Conservation (phyloP, 2,329 filamentous ascomycete species). For the Macrophomina phaseolina region DNA sequence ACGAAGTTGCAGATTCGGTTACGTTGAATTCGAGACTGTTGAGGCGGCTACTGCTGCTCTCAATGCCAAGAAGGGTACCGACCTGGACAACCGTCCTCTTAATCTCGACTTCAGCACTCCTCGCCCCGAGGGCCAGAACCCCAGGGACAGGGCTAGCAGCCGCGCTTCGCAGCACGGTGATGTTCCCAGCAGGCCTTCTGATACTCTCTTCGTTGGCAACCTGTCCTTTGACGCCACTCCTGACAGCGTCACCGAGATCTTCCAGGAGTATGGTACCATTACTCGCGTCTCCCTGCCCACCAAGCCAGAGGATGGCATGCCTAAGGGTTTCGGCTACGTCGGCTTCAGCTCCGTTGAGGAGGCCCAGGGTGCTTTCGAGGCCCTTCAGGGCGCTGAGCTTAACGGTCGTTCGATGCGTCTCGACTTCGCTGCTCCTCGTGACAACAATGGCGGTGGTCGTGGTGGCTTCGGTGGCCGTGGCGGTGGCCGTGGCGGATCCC, state of each 20-base stretch:
- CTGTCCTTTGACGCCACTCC: slow-evolving; percentile 83
- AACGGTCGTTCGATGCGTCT: slow-evolving; percentile 77
- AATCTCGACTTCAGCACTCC: slow-evolving; percentile 80
- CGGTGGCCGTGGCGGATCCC: slow-evolving; percentile 56
- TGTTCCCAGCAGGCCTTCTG: slow-evolving; percentile 75
- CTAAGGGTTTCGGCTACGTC: slow-evolving; percentile 94
- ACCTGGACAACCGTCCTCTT: slow-evolving; percentile 75
- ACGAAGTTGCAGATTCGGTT: slow-evolving; percentile 69
- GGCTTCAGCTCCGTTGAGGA: slow-evolving; percentile 83
- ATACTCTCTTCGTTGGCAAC: slow-evolving; percentile 92
- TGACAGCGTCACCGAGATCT: slow-evolving; percentile 75
- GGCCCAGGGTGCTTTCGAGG: slow-evolving; percentile 74
- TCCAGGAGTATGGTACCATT: slow-evolving; percentile 72
- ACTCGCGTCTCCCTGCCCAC: slow-evolving; percentile 86
- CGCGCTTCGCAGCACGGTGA: slow-evolving; percentile 78
- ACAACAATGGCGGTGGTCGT: slow-evolving; percentile 59
- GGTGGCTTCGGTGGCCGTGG: slow-evolving; percentile 50
- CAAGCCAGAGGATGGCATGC: slow-evolving; percentile 79
- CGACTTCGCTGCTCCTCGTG: slow-evolving; percentile 76
- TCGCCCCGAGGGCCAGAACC: slow-evolving; percentile 55
- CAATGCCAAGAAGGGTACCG: slow-evolving; percentile 74
- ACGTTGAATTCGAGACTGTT: slow-evolving; percentile 80
- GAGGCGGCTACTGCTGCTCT: slow-evolving; percentile 74
- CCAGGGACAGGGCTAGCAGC: slow-evolving; percentile 53
- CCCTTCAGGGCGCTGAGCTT: slow-evolving; percentile 74